These are phyloP conservation scores for Lentinula detonsa DNA, from an alignment of 768 basidiomycete species.

Conservation along the genomic window DNA sequence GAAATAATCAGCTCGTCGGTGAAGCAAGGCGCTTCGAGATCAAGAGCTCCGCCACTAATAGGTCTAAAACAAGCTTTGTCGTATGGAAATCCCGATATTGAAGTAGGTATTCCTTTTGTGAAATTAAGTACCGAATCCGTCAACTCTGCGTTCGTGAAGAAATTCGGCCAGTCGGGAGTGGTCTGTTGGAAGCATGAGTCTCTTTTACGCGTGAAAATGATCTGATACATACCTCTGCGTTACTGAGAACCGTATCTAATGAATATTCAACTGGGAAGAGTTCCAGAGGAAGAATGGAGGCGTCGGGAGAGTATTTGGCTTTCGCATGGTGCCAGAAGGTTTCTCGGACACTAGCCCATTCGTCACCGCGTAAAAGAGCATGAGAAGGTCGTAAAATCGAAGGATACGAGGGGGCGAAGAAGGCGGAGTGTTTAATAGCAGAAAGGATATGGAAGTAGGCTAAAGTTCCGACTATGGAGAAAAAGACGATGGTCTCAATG, in stretches of 20 bases:
- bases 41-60: conserved; percentile 7
- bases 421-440: conserved; percentile 83
- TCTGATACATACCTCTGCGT: background rate
- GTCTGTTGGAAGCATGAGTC: conserved; percentile 16
- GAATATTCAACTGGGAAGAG: conserved; percentile 71
- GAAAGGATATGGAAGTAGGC: conserved; percentile 92
- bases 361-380: conserved; percentile 42
- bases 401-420: conserved; percentile 55
- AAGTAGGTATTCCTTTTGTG: conserved; percentile 39
- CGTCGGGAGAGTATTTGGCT: conserved; percentile 17
- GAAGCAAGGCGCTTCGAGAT: conserved; percentile 31
- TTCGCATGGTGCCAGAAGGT: conserved; percentile 39
- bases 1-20: conserved; percentile 28
- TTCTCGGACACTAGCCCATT: conserved; percentile 62
- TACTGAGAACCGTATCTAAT: conserved; percentile 26
- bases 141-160: conserved; percentile 35
- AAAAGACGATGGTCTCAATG: conserved; percentile 87
- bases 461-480: conserved; percentile 84
- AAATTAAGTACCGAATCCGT: conserved; percentile 38
- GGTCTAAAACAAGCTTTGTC: conserved; percentile 45
- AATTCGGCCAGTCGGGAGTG: conserved; percentile 17
- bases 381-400: conserved; percentile 44
- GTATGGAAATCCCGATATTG: conserved; percentile 41
- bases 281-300: conserved; percentile 40
- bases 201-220: background rate